Conservation (phyloP, 768 basidiomycete genomes). For the Coprinopsis sp. region DNA sequence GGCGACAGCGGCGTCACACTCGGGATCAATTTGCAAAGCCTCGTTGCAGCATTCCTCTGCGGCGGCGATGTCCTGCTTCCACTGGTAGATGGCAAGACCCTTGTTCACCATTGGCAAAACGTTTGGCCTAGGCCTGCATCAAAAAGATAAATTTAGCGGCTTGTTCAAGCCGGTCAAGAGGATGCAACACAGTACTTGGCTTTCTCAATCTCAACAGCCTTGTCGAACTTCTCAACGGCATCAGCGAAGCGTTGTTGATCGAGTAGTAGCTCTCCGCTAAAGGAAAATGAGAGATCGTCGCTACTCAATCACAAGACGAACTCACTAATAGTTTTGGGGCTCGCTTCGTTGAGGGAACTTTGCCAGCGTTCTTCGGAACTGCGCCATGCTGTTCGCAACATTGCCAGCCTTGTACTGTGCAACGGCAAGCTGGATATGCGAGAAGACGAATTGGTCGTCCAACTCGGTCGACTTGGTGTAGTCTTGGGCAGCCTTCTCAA, state of each 20-base stretch:
- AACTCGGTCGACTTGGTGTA: constrained; percentile 88
- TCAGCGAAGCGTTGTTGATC: constrained; percentile 89
- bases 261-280: constrained; percentile 87
- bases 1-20: constrained; percentile 95
- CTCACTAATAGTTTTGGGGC: constrained; percentile 92
- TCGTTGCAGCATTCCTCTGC: constrained; percentile 86
- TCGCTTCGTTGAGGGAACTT: constrained; percentile 85
- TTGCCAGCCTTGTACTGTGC: constrained; percentile 91
- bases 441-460: constrained; percentile 89
- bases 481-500: constrained; percentile 78
- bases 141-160: background rate
- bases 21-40: constrained; percentile 82
- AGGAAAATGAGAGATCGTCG: background rate
- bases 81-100: constrained; percentile 93
- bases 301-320: constrained; percentile 8
- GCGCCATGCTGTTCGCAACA: constrained; percentile 78
- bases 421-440: constrained; percentile 95
- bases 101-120: constrained; percentile 96
- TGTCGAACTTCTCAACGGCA: constrained; percentile 89
- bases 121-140: constrained; percentile 55
- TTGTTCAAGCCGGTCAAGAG: no score
- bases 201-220: constrained; percentile 85
- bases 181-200: constrained; percentile 40
- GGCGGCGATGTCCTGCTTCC: constrained; percentile 81
- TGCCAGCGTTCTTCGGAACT: constrained; percentile 81